phyloP scores from a whole-genome alignment of 768 basidiomycete species.

The Tulasnella sp. region DNA sequence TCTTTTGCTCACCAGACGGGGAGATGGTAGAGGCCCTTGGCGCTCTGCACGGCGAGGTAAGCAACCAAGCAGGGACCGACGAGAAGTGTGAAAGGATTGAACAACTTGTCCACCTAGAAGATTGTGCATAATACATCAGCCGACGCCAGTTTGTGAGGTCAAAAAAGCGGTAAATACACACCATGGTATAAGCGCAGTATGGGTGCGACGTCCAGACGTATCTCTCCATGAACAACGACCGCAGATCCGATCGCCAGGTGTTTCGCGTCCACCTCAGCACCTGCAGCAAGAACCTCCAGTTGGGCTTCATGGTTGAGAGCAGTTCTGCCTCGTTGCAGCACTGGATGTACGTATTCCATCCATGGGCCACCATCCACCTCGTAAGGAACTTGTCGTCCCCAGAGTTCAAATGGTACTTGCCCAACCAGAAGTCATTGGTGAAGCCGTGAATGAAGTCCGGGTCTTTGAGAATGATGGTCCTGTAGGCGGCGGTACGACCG shows the following conservation, averaged over 20 bases:
- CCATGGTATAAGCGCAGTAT: conserved; percentile 78
- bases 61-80: conserved; percentile 72
- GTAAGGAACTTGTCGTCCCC: conserved; percentile 94
- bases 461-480: conserved; percentile 89
- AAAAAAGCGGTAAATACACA: background rate
- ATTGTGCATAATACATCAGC: background rate
- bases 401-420: conserved; percentile 89
- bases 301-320: conserved; percentile 89
- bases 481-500: conserved; percentile 86
- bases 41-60: conserved; percentile 69
- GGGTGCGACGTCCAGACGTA: conserved; percentile 83
- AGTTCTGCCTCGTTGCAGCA: conserved; percentile 74
- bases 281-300: conserved; percentile 92
- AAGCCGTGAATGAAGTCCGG: conserved; percentile 88
- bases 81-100: conserved; percentile 79
- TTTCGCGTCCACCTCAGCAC: conserved; percentile 89
- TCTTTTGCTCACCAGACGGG: conserved; percentile 65
- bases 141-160: background rate
- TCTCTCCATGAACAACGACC: conserved; percentile 80
- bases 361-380: conserved; percentile 91
- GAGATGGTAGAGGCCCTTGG: conserved; percentile 67
- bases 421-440: conserved; percentile 88
- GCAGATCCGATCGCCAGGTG: conserved; percentile 84
- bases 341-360: conserved; percentile 92
- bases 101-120: conserved; percentile 63